Percentiles rank a stretch among this genome's conserved stretches.
These are phyloP conservation scores for Calocybe gangraenosa DNA, from an alignment of 768 basidiomycete species.

Conservation along the genomic window DNA sequence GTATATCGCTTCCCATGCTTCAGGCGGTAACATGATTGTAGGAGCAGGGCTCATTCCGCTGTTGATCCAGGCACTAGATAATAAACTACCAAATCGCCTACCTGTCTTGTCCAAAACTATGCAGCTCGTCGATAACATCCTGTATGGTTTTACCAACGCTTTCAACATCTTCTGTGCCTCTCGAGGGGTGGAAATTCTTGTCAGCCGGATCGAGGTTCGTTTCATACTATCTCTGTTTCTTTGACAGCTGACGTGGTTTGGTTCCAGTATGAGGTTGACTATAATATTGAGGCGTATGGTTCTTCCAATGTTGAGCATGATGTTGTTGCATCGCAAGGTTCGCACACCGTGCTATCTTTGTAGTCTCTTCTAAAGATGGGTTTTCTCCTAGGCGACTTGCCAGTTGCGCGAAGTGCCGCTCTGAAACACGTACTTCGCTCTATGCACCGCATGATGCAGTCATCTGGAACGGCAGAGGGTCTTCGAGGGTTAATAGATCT, in stretches of 20 bases:
- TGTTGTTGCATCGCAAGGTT: conserved; percentile 50
- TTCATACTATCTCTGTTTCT: not conserved
- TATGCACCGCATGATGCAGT: conserved; percentile 96
- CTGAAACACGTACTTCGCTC: conserved; percentile 89
- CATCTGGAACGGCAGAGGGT: conserved; percentile 90
- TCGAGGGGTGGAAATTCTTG: conserved; percentile 80
- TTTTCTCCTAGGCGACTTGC: conserved; percentile 55
- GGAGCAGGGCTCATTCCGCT: conserved; percentile 89
- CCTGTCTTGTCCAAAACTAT: conserved; percentile 84
- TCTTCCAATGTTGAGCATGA: conserved; percentile 39
- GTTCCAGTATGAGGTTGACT: conserved; percentile 60
- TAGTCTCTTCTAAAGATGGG: not conserved
- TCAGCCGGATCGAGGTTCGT: conserved; percentile 82
- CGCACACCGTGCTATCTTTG: conserved; percentile 14
- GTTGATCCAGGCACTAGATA: conserved; percentile 86
- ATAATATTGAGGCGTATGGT: conserved; percentile 56
- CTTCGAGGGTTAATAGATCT: conserved; percentile 92
- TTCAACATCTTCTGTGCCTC: conserved; percentile 84
- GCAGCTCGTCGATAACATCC: conserved; percentile 87
- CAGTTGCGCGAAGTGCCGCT: conserved; percentile 72
- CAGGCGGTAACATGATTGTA: conserved; percentile 90
- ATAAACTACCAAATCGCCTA: conserved; percentile 61
- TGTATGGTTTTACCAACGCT: conserved; percentile 86
- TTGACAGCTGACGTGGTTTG: not conserved
- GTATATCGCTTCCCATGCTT: conserved; percentile 78